These are phyloP conservation scores for Boletus patriciae DNA, from an alignment of 768 basidiomycete species.

Conservation along the genomic window DNA sequence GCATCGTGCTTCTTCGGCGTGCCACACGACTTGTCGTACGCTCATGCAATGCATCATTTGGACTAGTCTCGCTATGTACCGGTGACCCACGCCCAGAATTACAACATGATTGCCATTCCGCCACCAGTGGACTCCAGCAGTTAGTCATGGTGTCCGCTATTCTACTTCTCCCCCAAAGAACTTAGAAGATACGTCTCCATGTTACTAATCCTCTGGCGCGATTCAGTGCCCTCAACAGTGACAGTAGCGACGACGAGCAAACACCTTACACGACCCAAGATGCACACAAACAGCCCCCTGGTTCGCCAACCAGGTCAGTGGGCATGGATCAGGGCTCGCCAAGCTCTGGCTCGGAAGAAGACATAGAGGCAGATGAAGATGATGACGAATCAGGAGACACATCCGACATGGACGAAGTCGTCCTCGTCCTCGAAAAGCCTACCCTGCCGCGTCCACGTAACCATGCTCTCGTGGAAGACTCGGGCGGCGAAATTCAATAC, in stretches of 20 bases:
- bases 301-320: constrained; percentile 23
- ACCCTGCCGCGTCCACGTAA: constrained; percentile 39
- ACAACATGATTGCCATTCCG: constrained; percentile 73
- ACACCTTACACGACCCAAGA: constrained; percentile 34
- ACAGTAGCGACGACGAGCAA: constrained; percentile 54
- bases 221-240: constrained; percentile 64
- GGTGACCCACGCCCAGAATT: constrained; percentile 45
- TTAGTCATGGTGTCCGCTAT: constrained; percentile 69
- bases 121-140: constrained; percentile 70
- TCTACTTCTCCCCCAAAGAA: constrained; percentile 70
- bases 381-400: constrained; percentile 39
- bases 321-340: constrained; percentile 34
- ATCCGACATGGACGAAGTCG: constrained; percentile 57
- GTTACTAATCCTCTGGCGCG: constrained; percentile 52
- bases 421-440: constrained; percentile 33
- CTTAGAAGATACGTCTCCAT: constrained; percentile 57
- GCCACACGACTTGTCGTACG: constrained; percentile 22
- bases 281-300: constrained; percentile 14
- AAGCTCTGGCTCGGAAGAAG: constrained; percentile 28
- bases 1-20: constrained; percentile 20
- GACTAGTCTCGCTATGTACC: constrained; percentile 81
- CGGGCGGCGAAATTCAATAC: constrained; percentile 54
- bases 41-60: constrained; percentile 37
- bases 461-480: constrained; percentile 51
- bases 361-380: constrained; percentile 35